phyloP scores from a whole-genome alignment of 2,329 filamentous ascomycete species.

The Tolypocladium paradoxum region DNA sequence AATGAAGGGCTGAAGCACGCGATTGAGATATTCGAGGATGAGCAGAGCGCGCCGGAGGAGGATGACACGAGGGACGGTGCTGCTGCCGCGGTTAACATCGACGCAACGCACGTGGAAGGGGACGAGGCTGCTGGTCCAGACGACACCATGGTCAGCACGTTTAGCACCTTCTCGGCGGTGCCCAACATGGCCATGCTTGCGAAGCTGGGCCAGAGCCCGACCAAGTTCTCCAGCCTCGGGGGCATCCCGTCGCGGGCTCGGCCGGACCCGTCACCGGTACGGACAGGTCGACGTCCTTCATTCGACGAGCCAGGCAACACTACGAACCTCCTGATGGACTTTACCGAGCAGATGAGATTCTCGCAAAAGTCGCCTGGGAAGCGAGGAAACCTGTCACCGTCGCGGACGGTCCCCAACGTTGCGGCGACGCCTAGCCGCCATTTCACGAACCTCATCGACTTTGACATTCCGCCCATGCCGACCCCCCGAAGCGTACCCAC shows the following conservation, averaged over 20 bases:
- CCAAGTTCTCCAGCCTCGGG: conserved; percentile 35
- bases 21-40: conserved; percentile 54
- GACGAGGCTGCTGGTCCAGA: conserved; percentile 44
- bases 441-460: conserved; percentile 58
- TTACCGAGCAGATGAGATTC: conserved; percentile 61
- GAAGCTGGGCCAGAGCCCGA: conserved; percentile 56
- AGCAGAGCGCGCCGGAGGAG: conserved; percentile 18
- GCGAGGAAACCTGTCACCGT: conserved; percentile 18
- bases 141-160: conserved; percentile 67
- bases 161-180: conserved; percentile 83
- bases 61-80: conserved; percentile 15
- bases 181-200: conserved; percentile 80
- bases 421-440: conserved; percentile 36
- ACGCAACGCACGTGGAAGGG: conserved; percentile 14
- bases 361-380: conserved; percentile 38
- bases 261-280: conserved; percentile 22
- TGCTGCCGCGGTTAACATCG: conserved; percentile 16
- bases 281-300: conserved; percentile 23
- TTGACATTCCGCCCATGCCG: conserved; percentile 84
- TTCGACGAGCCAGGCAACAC: conserved; percentile 44
- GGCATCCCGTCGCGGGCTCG: conserved; percentile 27
- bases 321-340: conserved; percentile 74
- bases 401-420: conserved; percentile 18
- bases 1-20: conserved; percentile 47
- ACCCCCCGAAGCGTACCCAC: conserved; percentile 86